phyloP scores from a whole-genome alignment of 176 grass and related monocot species.

The Canna indica region DNA sequence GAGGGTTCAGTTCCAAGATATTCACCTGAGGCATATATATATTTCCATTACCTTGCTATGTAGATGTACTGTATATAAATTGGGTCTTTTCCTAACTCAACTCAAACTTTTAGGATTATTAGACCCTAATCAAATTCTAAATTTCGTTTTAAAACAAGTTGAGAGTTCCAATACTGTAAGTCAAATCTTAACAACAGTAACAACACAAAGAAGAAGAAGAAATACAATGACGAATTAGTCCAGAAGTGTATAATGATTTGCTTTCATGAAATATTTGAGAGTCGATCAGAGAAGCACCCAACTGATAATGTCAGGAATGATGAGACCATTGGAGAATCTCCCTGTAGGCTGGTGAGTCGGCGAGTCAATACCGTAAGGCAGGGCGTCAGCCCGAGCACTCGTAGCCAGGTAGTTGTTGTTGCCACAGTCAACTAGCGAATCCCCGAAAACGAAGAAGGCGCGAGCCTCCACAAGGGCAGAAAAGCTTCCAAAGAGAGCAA shows the following conservation, averaged over 20 bases:
- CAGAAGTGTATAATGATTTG: too few species aligned
- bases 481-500: background rate
- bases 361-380: constrained; percentile 74
- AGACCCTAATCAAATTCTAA: too few species aligned
- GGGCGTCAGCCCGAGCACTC: constrained; percentile 53
- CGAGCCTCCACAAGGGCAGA: constrained; percentile 26
- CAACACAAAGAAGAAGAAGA: too few species aligned
- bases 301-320: constrained; percentile 87
- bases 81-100: too few species aligned
- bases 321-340: constrained; percentile 76
- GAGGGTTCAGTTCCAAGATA: constrained; percentile 46
- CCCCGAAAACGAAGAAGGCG: constrained; percentile 92
- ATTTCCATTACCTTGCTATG: background rate
- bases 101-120: too few species aligned
- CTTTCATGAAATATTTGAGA: too few species aligned
- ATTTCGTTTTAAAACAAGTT: too few species aligned
- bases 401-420: constrained; percentile 87
- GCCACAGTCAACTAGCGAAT: constrained; percentile 89
- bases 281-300: too few species aligned
- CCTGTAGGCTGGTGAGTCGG: constrained; percentile 55
- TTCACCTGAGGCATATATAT: constrained; percentile 51
- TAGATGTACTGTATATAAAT: too few species aligned
- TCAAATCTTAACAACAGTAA: too few species aligned
- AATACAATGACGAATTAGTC: too few species aligned
- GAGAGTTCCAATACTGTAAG: too few species aligned